A percentile compares a stretch with the other conserved stretches of the same genome.
These are phyloP conservation scores for Lobulomyces angularis DNA, from an alignment of 192 early-diverging fungal species.

Conservation along the genomic window DNA sequence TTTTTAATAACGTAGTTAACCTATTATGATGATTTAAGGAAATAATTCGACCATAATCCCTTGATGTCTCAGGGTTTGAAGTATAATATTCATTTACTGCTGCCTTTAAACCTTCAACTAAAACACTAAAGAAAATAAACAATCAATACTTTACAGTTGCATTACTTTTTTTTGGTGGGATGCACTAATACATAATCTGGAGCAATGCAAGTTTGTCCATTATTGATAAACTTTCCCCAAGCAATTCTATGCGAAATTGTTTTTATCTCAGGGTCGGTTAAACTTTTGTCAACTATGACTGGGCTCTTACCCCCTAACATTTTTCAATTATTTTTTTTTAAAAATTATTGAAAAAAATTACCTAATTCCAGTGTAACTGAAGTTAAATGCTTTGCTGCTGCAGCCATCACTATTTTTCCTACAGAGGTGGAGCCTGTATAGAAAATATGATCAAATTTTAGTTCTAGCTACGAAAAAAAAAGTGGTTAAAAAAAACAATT, in stretches of 20 bases:
- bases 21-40: slow-evolving; percentile 58
- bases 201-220: slow-evolving; percentile 72
- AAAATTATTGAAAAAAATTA: too few relatives aligned
- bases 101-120: slow-evolving; percentile 44
- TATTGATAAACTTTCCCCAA: slow-evolving; percentile 75
- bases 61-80: slow-evolving; percentile 32
- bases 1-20: slow-evolving; percentile 37
- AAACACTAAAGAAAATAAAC: too few relatives aligned
- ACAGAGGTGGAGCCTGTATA: slow-evolving; percentile 79
- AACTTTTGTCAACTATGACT: slow-evolving; percentile 35
- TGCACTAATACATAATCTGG: slow-evolving; percentile 76
- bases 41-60: slow-evolving; percentile 60
- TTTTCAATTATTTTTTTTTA: too few relatives aligned
- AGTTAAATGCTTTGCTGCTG: slow-evolving; percentile 75
- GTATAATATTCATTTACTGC: too few relatives aligned
- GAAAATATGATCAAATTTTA: slow-evolving; percentile 81
- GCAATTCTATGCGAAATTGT: slow-evolving; percentile 60
- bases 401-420: slow-evolving; percentile 68
- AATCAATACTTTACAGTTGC: too few relatives aligned
- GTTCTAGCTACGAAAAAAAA: too few relatives aligned
- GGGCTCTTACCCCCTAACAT: slow-evolving; percentile 89
- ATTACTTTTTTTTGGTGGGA: slow-evolving; percentile 38
- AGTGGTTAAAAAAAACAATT: too few relatives aligned
- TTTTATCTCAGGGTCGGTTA: slow-evolving; percentile 45
- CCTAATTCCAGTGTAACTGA: slow-evolving; percentile 84